Evolutionary conservation across 805 yeast species (phyloP).

Genomic region (Clavispora vitiphila): DNA sequence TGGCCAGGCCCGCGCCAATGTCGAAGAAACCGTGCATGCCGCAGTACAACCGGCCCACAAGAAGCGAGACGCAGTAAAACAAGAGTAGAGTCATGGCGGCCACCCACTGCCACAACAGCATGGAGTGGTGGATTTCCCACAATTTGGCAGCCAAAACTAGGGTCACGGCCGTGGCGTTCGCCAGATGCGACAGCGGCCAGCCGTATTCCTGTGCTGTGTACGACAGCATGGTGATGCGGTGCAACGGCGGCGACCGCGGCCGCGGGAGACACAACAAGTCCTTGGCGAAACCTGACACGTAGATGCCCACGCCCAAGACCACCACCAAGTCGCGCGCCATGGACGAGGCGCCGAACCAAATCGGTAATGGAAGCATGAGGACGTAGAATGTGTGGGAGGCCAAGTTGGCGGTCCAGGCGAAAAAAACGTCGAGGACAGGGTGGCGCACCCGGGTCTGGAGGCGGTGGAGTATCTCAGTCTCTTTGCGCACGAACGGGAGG

Average conservation of each 20-base stretch:
- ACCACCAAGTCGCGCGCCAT: conserved; percentile 56
- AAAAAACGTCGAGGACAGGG: conserved; percentile 60
- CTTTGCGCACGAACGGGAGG: conserved; percentile 55
- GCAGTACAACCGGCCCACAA: conserved; percentile 82
- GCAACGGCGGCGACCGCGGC: conserved; percentile 88
- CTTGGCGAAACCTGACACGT: conserved; percentile 67
- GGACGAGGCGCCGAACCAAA: conserved; percentile 67
- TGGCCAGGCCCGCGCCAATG: conserved; percentile 54
- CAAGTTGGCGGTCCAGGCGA: conserved; percentile 81
- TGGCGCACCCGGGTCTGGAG: conserved; percentile 52
- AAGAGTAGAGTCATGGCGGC: conserved; percentile 16
- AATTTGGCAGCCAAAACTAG: conserved; percentile 32
- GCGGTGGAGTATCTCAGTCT: conserved; percentile 52
- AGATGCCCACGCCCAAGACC: conserved; percentile 68
- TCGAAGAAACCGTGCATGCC: conserved; percentile 97
- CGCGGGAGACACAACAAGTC: conserved; percentile 88
- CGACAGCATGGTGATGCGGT: conserved; percentile 84
- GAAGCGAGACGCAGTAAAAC: conserved; percentile 58
- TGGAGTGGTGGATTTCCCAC: conserved; percentile 9
- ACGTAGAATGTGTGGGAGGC: conserved; percentile 96
- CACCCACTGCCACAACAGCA: conserved; percentile 9
- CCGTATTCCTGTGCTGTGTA: conserved; percentile 93
- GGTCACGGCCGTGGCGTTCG: conserved; percentile 85
- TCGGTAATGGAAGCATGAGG: conserved; percentile 75
- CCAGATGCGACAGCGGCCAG: conserved; percentile 90